Evolutionary conservation across 768 basidiomycete species (phyloP).

Genomic region (Pilatotrama ljubarskyi): DNA sequence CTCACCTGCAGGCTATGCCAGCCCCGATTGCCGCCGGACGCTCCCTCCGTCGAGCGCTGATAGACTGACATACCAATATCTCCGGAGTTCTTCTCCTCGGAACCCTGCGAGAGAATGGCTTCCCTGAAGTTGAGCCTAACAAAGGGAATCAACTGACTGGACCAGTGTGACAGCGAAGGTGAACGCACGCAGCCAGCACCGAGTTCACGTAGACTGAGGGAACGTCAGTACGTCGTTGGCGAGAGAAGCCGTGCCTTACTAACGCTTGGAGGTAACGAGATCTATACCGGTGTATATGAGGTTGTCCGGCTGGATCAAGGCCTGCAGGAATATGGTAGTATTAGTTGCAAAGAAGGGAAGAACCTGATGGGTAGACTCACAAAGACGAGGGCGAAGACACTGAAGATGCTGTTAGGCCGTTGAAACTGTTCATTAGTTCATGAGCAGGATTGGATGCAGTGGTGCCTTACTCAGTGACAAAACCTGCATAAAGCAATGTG

Average conservation of each 20-base stretch:
- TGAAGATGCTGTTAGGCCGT: not conserved
- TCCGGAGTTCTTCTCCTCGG: no score
- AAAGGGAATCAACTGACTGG: no score
- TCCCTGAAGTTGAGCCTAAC: not conserved
- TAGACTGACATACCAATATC: no score
- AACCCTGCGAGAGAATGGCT: no score
- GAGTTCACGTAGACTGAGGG: not conserved
- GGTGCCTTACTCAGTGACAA: not conserved
- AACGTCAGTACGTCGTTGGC: not conserved
- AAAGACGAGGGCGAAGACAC: not conserved
- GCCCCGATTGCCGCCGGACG: no score
- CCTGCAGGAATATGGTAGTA: not conserved
- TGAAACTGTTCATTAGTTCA: no score
- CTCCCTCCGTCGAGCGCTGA: no score
- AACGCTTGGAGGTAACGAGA: not conserved
- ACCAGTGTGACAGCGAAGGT: no score
- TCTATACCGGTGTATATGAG: not conserved
- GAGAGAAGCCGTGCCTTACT: not conserved
- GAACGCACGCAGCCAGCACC: not conserved
- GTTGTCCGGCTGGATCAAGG: not conserved
- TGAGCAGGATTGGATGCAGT: not conserved
- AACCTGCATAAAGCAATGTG: not conserved
- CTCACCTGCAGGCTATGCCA: no score
- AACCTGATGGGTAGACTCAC: not conserved
- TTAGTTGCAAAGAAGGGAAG: not conserved